Evolutionary conservation across 495 filamentous ascomycete species (phyloP), one percentile per base, ranked within the genome.

Genomic region (Jackrogersella multiformis): DNA sequence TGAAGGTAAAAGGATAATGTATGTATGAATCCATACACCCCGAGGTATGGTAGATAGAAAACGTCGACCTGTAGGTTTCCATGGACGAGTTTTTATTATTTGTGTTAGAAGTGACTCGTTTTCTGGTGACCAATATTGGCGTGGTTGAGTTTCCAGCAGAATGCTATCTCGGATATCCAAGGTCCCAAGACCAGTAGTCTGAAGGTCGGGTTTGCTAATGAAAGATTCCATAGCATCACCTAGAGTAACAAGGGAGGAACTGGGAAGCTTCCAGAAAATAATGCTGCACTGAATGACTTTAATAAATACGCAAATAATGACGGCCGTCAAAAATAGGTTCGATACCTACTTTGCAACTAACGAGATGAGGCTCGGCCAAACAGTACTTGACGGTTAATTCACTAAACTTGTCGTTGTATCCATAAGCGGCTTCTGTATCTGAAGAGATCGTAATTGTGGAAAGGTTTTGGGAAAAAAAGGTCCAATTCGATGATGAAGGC

Each of bases 141-240:
- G 56, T 13, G 44, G 44, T 32, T n/a, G 32, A 1, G 42, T 32
- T 32, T 61, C 45, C 9, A 61, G 24, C 34, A 15, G 44, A 8
- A n/a, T 2, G 2, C 38, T 46, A 42, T 70, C 62, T 0, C 12
- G 5, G 16, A 61, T 61, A 15, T 36, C 24, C 4, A 71, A 46
- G 1, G 62, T 63, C 18, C 68, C 45, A 5, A 67, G 38, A 10
- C 68, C 63, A 12, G 21, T 9, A 1, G 68, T 71, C 2, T 15
- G 5, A 1, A 35, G 18, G 24, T 67, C 68, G 1, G 62, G 68
- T 12, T 42, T 23, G n/a, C 41, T n/a, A 16, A 71, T 67, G 41
- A 71, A 71, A 0, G 68, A 71, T 49, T 53, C 63, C 0, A 71
- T 20, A 1, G 32, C 52, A 8, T 71, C 68, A 0, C 68, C 63